These are phyloP conservation scores for Prosopis cineraria DNA, from an alignment of 306 rosid species.

Conservation along the genomic window DNA sequence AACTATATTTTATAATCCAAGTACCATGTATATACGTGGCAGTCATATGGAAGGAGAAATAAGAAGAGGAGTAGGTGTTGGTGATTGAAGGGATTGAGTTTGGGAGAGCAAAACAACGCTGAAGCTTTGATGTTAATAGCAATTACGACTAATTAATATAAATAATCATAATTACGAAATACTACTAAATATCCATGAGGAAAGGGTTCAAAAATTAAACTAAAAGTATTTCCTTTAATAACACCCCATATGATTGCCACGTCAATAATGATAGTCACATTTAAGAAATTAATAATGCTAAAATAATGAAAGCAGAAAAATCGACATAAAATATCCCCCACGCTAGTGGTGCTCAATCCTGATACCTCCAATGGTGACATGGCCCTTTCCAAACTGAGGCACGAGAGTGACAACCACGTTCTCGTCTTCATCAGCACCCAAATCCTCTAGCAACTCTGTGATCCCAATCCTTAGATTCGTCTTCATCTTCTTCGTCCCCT, in stretches of 20 bases:
- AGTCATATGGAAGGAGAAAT: not conserved
- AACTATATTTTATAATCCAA: not conserved
- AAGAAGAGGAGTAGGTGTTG: not conserved
- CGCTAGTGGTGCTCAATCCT: constrained; percentile 46
- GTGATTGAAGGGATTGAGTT: not conserved
- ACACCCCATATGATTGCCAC: not conserved
- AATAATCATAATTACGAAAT: too few relatives aligned
- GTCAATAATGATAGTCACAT: not conserved
- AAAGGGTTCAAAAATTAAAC: too few relatives aligned
- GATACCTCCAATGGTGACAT: constrained; percentile 40
- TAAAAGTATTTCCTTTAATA: not conserved
- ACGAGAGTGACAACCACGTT: constrained; percentile 60
- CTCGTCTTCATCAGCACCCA: constrained; percentile 64
- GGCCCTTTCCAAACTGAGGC: constrained; percentile 52
- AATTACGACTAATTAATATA: too few relatives aligned
- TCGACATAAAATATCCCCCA: too few relatives aligned
- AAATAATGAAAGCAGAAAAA: too few relatives aligned
- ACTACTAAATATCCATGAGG: too few relatives aligned
- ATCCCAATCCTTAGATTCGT: constrained; percentile 53
- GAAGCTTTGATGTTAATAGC: not conserved
- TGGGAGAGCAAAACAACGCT: not conserved
- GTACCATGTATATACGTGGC: not conserved
- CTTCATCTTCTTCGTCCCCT: constrained; percentile 23
- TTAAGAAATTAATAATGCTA: too few relatives aligned
- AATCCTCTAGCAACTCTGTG: constrained; percentile 59